phyloP scores from a whole-genome alignment of 1,284 basidiomycete species.

The Meira nashicola region DNA sequence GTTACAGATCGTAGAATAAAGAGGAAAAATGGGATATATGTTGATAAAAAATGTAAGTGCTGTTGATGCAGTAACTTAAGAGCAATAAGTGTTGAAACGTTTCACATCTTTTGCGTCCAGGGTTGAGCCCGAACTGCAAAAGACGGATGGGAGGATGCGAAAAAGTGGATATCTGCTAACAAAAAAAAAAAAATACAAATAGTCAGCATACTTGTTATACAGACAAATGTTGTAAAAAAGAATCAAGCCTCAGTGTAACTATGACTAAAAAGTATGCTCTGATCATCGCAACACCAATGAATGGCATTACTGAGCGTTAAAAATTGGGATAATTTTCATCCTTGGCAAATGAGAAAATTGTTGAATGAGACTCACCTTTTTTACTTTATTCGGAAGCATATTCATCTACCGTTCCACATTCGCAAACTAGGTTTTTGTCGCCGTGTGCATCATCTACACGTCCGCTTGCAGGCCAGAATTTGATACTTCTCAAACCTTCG shows the following conservation, averaged over 20 bases:
- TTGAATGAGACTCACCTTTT: neutral
- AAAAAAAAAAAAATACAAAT: too few species aligned
- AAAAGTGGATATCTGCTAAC: too few species aligned
- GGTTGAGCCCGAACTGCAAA: too few species aligned
- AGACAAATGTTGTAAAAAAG: too few species aligned
- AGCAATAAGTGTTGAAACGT: too few species aligned
- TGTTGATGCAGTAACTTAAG: too few species aligned
- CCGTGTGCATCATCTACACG: conserved; percentile 41
- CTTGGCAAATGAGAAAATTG: neutral
- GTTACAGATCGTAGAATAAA: too few species aligned
- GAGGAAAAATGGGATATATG: too few species aligned
- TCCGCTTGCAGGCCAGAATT: conserved; percentile 49
- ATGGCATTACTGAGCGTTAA: conserved; percentile 1
- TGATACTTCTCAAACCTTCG: conserved; percentile 28
- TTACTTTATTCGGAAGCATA: conserved; percentile 6
- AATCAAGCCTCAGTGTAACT: conserved; percentile 6
- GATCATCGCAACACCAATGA: conserved; percentile 2
- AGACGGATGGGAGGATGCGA: too few species aligned
- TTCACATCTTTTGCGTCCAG: too few species aligned
- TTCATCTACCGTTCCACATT: conserved; percentile 11
- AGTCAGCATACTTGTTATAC: too few species aligned
- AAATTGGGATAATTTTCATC: conserved; percentile 4
- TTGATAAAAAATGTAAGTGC: too few species aligned
- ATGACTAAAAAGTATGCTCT: conserved; percentile 7
- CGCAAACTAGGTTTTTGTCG: conserved; percentile 14